phyloP scores from a whole-genome alignment of 768 basidiomycete species.

The Suillus occidentalis region DNA sequence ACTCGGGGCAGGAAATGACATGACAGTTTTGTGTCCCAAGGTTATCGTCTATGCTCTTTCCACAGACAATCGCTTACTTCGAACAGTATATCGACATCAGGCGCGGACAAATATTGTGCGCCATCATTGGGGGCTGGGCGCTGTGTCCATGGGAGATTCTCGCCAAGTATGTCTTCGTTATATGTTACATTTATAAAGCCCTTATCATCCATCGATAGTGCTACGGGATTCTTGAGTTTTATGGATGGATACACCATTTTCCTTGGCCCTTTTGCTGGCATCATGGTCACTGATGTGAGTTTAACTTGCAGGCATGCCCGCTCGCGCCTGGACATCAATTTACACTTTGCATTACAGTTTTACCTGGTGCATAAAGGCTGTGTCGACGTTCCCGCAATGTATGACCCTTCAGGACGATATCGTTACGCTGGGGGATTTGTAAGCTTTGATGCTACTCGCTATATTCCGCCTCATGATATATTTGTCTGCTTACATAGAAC shows the following conservation, averaged over 20 bases:
- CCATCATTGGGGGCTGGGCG: slow-evolving; percentile 64
- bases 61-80: background rate
- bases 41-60: slow-evolving; percentile 9
- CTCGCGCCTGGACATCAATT: background rate
- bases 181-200: background rate
- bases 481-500: slow-evolving; percentile 47
- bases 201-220: slow-evolving; percentile 28
- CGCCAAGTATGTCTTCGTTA: slow-evolving; percentile 31
- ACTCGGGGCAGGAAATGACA: slow-evolving; percentile 77
- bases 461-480: background rate
- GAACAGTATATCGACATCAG: slow-evolving; percentile 31
- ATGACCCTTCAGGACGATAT: slow-evolving; percentile 76
- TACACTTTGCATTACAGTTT: slow-evolving; percentile 43
- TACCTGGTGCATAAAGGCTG: slow-evolving; percentile 74
- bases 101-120: slow-evolving; percentile 29
- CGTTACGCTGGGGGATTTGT: slow-evolving; percentile 76
- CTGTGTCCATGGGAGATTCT: slow-evolving; percentile 86
- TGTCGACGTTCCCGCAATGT: slow-evolving; percentile 84
- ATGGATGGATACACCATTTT: slow-evolving; percentile 87
- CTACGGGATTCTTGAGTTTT: slow-evolving; percentile 71
- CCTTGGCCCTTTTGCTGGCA: slow-evolving; percentile 80
- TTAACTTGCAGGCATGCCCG: background rate
- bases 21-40: slow-evolving; percentile 71
- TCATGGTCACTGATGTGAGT: slow-evolving; percentile 62
- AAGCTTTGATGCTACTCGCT: slow-evolving; percentile 28